A percentile compares a stretch with the other conserved stretches of the same genome.
These are phyloP conservation scores for Lasiodiplodia gonubiensis DNA, from an alignment of 2,329 filamentous ascomycete species.

Conservation along the genomic window DNA sequence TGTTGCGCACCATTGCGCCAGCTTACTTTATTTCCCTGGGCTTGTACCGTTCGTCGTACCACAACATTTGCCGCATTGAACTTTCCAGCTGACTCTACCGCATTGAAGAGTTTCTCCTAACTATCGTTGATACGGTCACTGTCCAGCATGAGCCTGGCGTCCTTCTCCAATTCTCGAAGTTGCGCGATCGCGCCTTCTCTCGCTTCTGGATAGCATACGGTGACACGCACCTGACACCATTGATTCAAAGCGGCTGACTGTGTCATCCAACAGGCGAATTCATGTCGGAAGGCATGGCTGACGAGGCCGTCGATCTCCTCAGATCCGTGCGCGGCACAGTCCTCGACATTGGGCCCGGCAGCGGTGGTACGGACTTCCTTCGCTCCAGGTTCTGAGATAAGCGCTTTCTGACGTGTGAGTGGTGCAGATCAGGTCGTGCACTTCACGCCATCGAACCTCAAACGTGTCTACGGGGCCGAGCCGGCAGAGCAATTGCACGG, in stretches of 20 bases:
- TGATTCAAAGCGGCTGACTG: slow-evolving; percentile 38
- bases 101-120: slow-evolving; percentile 44
- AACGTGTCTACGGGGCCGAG: slow-evolving; percentile 60
- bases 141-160: slow-evolving; percentile 37
- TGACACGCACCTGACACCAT: slow-evolving; percentile 28
- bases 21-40: slow-evolving; percentile 36
- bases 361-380: slow-evolving; percentile 40
- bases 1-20: slow-evolving; percentile 30
- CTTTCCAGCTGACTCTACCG: slow-evolving; percentile 2
- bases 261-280: slow-evolving; percentile 34
- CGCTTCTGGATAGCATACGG: slow-evolving; percentile 44
- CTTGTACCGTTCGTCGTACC: slow-evolving; percentile 36
- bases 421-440: slow-evolving; percentile 51
- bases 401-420: background rate
- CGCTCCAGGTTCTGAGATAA: background rate
- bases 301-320: slow-evolving; percentile 39
- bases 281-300: slow-evolving; percentile 47
- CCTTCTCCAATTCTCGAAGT: slow-evolving; percentile 39
- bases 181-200: slow-evolving; percentile 43
- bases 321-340: slow-evolving; percentile 39
- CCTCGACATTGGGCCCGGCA: slow-evolving; percentile 56
- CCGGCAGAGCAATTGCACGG: slow-evolving; percentile 57
- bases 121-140: slow-evolving; percentile 40
- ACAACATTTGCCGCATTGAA: background rate
- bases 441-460: slow-evolving; percentile 52